phyloP scores from a whole-genome alignment of 2,329 filamentous ascomycete genomes.

The Cordyceps sp. region DNA sequence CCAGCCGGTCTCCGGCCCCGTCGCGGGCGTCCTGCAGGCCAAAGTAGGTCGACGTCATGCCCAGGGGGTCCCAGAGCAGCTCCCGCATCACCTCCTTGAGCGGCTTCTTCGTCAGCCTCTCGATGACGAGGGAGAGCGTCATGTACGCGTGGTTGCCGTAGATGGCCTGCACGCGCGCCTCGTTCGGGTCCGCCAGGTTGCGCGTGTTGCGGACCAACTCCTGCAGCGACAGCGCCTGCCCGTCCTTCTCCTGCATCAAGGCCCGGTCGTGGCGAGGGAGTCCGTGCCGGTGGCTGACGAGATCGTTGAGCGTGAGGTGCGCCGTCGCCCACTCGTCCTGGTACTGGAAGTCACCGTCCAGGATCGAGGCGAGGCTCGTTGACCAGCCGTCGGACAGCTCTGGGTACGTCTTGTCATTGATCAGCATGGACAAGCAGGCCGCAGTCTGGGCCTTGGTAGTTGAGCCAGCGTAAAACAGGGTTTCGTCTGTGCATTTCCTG shows the following conservation, averaged over 20 bases:
- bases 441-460: constrained; percentile 39
- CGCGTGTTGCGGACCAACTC: constrained; percentile 25
- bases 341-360: constrained; percentile 35
- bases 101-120: constrained; percentile 17
- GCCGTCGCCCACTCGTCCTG: constrained; percentile 24
- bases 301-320: constrained; percentile 35
- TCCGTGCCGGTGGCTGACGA: constrained; percentile 33
- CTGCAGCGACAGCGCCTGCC: constrained; percentile 12
- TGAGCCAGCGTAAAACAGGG: constrained; percentile 37
- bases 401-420: constrained; percentile 21
- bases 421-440: constrained; percentile 29
- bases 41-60: constrained; percentile 26
- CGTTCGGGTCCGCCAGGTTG: constrained; percentile 23
- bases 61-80: constrained; percentile 27
- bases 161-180: constrained; percentile 26
- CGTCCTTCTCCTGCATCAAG: constrained; percentile 4
- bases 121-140: constrained; percentile 24
- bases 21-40: constrained; percentile 10
- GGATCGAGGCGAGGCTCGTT: constrained; percentile 26
- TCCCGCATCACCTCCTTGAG: constrained; percentile 23
- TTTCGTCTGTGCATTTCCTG: constrained; percentile 24
- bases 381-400: constrained; percentile 23
- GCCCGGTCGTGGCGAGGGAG: constrained; percentile 23
- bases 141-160: constrained; percentile 36
- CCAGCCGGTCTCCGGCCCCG: constrained; percentile 16